Percentiles rank a stretch among this genome's conserved stretches.
phyloP scores from a whole-genome alignment of 2,329 filamentous ascomycete genomes.

The Lecanosticta acicola region DNA sequence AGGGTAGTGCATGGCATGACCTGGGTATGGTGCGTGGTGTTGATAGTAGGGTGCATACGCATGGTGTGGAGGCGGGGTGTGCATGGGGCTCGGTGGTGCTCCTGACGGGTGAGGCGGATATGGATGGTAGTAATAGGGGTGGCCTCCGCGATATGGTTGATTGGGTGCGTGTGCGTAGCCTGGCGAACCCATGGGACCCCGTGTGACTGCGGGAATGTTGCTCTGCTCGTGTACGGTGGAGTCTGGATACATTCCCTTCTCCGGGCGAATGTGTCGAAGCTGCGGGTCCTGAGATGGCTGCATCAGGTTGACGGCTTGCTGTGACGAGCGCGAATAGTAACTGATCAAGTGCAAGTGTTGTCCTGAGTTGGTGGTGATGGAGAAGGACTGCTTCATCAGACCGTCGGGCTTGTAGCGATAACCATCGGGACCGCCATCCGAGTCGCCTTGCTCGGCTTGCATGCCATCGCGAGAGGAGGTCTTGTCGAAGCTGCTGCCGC shows the following conservation, averaged over 20 bases:
- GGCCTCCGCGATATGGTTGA: conserved; percentile 37
- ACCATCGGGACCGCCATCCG: conserved; percentile 72
- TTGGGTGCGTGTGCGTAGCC: conserved; percentile 50
- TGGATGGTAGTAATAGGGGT: conserved; percentile 32
- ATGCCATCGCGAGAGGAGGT: conserved; percentile 65
- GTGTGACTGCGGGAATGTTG: conserved; percentile 72
- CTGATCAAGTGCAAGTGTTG: conserved; percentile 97
- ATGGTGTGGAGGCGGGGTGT: conserved; percentile 34
- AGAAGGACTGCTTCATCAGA: conserved; percentile 99
- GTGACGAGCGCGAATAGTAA: conserved; percentile 81
- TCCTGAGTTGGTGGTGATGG: conserved; percentile 84
- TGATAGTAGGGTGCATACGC: conserved; percentile 32
- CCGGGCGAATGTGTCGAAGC: conserved; percentile 74
- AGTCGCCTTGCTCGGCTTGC: conserved; percentile 72
- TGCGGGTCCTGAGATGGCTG: conserved; percentile 76
- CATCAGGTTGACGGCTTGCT: conserved; percentile 61
- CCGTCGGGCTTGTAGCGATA: conserved; percentile 95
- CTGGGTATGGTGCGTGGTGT: conserved; percentile 24
- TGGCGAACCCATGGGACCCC: conserved; percentile 60
- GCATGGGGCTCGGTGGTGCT: conserved; percentile 41
- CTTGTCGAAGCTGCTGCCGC: conserved; percentile 60
- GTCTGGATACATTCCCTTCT: conserved; percentile 95
- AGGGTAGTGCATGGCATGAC: conserved; percentile 32
- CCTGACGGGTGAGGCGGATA: conserved; percentile 35
- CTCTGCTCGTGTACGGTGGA: conserved; percentile 83